phyloP scores from a whole-genome alignment of 2,329 filamentous ascomycete species.

The Graphilbum fragrans region DNA sequence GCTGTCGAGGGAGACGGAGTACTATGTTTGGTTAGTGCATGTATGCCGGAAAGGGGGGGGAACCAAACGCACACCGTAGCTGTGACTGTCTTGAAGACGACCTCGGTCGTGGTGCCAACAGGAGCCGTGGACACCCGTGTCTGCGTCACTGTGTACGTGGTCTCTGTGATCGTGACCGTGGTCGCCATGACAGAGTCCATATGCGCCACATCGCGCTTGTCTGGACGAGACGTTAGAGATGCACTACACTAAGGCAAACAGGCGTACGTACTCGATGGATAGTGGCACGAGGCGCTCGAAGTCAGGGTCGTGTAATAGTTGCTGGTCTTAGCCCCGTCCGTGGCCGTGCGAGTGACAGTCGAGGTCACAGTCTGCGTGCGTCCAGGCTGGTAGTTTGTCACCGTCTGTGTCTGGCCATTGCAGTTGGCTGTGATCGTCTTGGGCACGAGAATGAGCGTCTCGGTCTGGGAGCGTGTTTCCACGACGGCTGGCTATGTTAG shows the following conservation, averaged over 20 bases:
- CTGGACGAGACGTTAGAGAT: slow-evolving; percentile 6
- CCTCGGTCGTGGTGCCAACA: slow-evolving; percentile 20
- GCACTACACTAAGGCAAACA: not conserved
- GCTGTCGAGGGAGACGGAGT: slow-evolving; percentile 22
- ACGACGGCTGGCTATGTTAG: slow-evolving; percentile 13
- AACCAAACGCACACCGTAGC: no score
- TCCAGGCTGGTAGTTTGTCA: slow-evolving; percentile 20
- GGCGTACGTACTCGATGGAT: slow-evolving; percentile 14
- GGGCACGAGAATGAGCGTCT: slow-evolving; percentile 21
- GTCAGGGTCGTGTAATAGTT: slow-evolving; percentile 19
- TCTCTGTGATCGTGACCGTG: slow-evolving; percentile 24
- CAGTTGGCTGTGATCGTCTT: slow-evolving; percentile 21
- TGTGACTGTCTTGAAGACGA: no score
- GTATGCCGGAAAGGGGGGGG: no score
- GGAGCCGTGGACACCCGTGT: slow-evolving; percentile 21
- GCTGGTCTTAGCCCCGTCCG: slow-evolving; percentile 19
- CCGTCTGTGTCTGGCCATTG: slow-evolving; percentile 19
- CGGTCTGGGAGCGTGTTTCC: slow-evolving; percentile 17
- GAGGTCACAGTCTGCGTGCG: slow-evolving; percentile 18
- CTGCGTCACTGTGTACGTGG: slow-evolving; percentile 22
- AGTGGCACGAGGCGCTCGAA: slow-evolving; percentile 21
- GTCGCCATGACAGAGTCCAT: slow-evolving; percentile 17
- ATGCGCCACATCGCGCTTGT: slow-evolving; percentile 11
- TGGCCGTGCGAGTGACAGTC: slow-evolving; percentile 19
- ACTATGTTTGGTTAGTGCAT: no score